phyloP scores from a whole-genome alignment of 1,284 basidiomycete genomes.

The Ganoderma sp. region DNA sequence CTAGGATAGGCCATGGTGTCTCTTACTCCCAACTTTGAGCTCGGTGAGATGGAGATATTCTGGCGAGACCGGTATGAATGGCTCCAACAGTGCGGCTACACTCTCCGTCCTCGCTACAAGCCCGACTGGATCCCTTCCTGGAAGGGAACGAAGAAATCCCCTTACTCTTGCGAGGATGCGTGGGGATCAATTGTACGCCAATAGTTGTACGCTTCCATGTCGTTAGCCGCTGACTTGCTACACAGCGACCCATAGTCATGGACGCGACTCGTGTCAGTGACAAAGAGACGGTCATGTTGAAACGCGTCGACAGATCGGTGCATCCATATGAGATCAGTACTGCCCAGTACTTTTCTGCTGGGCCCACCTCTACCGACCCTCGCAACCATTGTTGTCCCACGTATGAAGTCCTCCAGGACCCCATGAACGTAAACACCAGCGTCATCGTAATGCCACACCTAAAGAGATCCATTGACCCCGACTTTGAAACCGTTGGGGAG shows the following conservation, averaged over 20 bases:
- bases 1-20: neutral
- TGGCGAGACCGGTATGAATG: slow-evolving; percentile 10
- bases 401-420: slow-evolving; percentile 31
- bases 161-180: slow-evolving; percentile 22
- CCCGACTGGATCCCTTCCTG: slow-evolving; percentile 31
- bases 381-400: slow-evolving; percentile 39
- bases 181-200: neutral
- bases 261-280: slow-evolving; percentile 25
- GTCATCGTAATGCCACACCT: slow-evolving; percentile 37
- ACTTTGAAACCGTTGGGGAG: slow-evolving; percentile 38
- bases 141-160: slow-evolving; percentile 9
- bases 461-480: slow-evolving; percentile 31
- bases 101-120: slow-evolving; percentile 28
- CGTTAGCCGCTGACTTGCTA: too few species aligned
- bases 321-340: slow-evolving; percentile 28
- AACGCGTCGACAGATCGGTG: slow-evolving; percentile 2
- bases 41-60: neutral
- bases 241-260: slow-evolving; percentile 30
- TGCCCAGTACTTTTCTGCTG: slow-evolving; percentile 7
- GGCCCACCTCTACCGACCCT: slow-evolving; percentile 28
- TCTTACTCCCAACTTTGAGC: neutral
- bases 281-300: slow-evolving; percentile 18
- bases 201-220: slow-evolving; percentile 28
- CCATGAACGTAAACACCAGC: neutral
- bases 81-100: slow-evolving; percentile 22